phyloP scores from a whole-genome alignment of 2,329 filamentous ascomycete genomes.

The Aspergillus ruber region DNA sequence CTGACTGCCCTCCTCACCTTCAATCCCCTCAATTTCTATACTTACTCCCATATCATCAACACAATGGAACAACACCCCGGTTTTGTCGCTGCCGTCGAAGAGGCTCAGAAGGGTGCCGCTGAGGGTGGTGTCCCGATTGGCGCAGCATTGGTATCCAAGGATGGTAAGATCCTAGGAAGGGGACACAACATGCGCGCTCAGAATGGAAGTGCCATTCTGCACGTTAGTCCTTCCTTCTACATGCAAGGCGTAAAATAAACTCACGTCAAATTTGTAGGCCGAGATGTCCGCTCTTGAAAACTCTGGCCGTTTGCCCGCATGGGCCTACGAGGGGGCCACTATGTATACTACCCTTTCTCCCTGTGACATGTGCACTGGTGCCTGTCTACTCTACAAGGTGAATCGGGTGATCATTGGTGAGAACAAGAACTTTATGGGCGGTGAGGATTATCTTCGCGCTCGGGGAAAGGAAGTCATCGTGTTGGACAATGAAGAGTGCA shows the following conservation, averaged over 20 bases:
- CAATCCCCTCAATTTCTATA: background rate
- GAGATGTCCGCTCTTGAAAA: slow-evolving; percentile 72
- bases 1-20: background rate
- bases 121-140: slow-evolving; percentile 57
- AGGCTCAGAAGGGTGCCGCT: slow-evolving; percentile 49
- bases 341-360: slow-evolving; percentile 78
- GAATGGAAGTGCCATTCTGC: slow-evolving; percentile 62
- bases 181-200: slow-evolving; percentile 74
- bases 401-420: slow-evolving; percentile 69
- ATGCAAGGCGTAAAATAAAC: background rate
- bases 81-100: slow-evolving; percentile 53
- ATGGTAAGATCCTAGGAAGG: slow-evolving; percentile 63
- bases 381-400: slow-evolving; percentile 70
- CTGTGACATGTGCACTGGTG: slow-evolving; percentile 76
- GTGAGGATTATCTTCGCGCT: slow-evolving; percentile 62
- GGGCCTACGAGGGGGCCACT: slow-evolving; percentile 63
- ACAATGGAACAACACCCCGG: slow-evolving; percentile 41
- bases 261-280: slow-evolving; percentile 44
- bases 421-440: slow-evolving; percentile 68
- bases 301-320: slow-evolving; percentile 64
- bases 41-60: background rate
- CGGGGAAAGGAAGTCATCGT: slow-evolving; percentile 69
- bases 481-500: slow-evolving; percentile 58
- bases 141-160: slow-evolving; percentile 58
- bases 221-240: slow-evolving; percentile 45